Conservation (phyloP, 495 filamentous ascomycete species). For the Elasticomyces elasticus region DNA sequence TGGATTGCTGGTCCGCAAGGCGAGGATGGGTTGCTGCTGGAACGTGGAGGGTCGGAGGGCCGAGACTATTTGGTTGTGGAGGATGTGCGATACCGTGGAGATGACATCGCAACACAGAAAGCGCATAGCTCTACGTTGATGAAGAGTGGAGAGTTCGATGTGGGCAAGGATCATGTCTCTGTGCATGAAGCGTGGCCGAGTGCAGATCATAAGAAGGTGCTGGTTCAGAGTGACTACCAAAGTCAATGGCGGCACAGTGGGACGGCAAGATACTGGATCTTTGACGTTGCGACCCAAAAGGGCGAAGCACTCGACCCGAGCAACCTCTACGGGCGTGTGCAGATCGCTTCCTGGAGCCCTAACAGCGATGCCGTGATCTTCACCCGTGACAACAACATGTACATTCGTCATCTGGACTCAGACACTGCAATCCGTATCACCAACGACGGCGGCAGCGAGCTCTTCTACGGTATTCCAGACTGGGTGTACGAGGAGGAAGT, state of each 20-base stretch:
- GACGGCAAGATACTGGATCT: constrained; percentile 80
- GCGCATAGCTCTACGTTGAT: constrained; percentile 58
- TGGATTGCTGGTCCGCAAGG: constrained; percentile 83
- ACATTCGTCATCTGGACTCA: constrained; percentile 57
- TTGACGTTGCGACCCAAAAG: constrained; percentile 75
- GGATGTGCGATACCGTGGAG: constrained; percentile 55
- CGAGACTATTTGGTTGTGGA: constrained; percentile 77
- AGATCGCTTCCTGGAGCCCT: constrained; percentile 86
- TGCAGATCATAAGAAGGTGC: constrained; percentile 69
- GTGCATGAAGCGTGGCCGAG: constrained; percentile 62
- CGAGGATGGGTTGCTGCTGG: constrained; percentile 76
- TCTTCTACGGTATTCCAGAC: constrained; percentile 96
- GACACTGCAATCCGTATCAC: constrained; percentile 63
- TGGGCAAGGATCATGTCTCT: constrained; percentile 40
- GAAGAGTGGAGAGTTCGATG: constrained; percentile 52
- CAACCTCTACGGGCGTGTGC: constrained; percentile 55
- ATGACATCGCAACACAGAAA: constrained; percentile 28
- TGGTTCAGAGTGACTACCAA: constrained; percentile 59
- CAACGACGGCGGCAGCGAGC: constrained; percentile 68
- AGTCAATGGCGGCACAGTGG: constrained; percentile 86
- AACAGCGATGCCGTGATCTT: constrained; percentile 75
- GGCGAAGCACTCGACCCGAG: constrained; percentile 67
- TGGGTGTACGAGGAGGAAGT: constrained; percentile 99
- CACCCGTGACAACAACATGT: constrained; percentile 81
- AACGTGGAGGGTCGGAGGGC: constrained; percentile 44